Conservation (phyloP, 2,329 filamentous ascomycete species). For the Fusarium sulawesiense region DNA sequence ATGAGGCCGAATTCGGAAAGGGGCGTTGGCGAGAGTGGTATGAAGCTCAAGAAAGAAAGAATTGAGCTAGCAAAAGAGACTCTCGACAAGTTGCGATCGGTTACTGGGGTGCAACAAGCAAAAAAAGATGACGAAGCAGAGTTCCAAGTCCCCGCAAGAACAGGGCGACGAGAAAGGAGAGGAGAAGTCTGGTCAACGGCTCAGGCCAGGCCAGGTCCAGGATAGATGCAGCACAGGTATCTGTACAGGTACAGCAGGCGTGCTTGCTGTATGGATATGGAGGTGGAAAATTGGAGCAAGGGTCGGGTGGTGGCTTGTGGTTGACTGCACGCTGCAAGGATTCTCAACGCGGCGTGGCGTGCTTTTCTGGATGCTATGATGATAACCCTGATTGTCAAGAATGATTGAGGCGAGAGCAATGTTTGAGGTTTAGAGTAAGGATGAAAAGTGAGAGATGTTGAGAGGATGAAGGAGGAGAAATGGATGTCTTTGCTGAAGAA, state of each 20-base stretch:
- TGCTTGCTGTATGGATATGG: constrained; percentile 23
- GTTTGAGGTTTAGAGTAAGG: neutral
- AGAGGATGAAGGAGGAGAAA: constrained; percentile 8
- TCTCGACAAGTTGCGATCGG: constrained; percentile 20
- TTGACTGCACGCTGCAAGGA: constrained; percentile 40
- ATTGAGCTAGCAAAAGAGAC: constrained; percentile 6
- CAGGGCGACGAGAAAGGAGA: constrained; percentile 43
- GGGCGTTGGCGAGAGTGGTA: constrained; percentile 13
- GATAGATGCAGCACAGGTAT: constrained; percentile 27
- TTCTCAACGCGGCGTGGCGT: constrained; percentile 42
- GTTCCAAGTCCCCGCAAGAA: constrained; percentile 46
- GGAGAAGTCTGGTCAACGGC: constrained; percentile 43
- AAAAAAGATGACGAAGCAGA: constrained; percentile 45
- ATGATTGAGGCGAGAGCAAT: constrained; percentile 26
- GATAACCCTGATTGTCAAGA: constrained; percentile 23
- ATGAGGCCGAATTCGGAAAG: constrained; percentile 28
- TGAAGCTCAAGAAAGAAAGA: constrained; percentile 15
- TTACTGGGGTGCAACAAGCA: constrained; percentile 30
- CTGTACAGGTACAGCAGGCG: neutral
- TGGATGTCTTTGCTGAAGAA: constrained; percentile 12
- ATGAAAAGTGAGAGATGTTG: constrained; percentile 1
- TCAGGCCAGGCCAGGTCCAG: constrained; percentile 22
- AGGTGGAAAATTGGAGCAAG: constrained; percentile 45
- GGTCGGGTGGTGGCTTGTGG: constrained; percentile 44
- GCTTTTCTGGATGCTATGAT: constrained; percentile 37